Evolutionary conservation across 148 eudicot genomes (phyloP).

Genomic region (Silene conica): DNA sequence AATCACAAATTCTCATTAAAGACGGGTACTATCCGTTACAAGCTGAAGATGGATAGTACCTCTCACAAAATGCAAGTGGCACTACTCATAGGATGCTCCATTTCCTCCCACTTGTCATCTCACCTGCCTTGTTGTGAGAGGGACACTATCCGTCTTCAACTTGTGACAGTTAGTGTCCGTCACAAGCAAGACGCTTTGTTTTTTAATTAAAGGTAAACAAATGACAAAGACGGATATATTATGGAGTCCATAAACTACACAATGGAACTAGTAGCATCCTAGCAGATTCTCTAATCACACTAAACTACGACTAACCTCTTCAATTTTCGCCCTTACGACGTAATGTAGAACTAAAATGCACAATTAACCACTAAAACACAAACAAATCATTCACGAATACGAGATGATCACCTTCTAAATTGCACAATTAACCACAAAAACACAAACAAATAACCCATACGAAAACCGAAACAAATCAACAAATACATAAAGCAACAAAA

Average conservation of each 20-base stretch:
- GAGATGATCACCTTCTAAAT: neutral
- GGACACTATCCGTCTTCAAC: too few relatives aligned
- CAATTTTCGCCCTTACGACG: neutral
- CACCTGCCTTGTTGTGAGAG: too few relatives aligned
- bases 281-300: neutral
- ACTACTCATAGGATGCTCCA: too few relatives aligned
- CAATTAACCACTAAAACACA: neutral
- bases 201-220: too few relatives aligned
- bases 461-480: neutral
- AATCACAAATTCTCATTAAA: too few relatives aligned
- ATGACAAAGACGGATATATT: too few relatives aligned
- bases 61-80: too few relatives aligned
- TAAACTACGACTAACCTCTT: neutral
- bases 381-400: neutral
- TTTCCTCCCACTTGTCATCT: too few relatives aligned
- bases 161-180: too few relatives aligned
- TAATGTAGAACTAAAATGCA: neutral
- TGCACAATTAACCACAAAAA: neutral
- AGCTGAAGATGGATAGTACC: too few relatives aligned
- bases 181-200: too few relatives aligned
- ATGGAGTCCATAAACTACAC: neutral
- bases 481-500: neutral
- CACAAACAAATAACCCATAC: neutral
- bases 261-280: neutral
- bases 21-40: too few relatives aligned